Evolutionary conservation across 805 yeast genomes (phyloP).

Genomic region (Candida sakaeoensis): DNA sequence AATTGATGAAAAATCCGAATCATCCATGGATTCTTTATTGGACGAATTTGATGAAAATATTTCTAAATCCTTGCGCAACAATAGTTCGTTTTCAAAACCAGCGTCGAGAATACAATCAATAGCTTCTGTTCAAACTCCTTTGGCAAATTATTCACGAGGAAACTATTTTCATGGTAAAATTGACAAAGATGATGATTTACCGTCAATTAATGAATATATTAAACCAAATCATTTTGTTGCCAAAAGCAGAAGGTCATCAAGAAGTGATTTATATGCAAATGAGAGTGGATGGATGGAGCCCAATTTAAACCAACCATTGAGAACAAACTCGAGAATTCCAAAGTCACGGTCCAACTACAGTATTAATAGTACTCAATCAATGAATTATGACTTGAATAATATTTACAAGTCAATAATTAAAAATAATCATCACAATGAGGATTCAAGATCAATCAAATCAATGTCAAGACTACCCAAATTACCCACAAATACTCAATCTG

Average conservation of each 20-base stretch:
- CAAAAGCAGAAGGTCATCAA: conserved; percentile 35
- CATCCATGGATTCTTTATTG: conserved; percentile 38
- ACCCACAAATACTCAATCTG: conserved; percentile 8
- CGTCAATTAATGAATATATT: conserved; percentile 30
- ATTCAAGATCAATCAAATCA: conserved; percentile 14
- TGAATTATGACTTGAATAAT: conserved; percentile 20
- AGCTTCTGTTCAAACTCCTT: not conserved
- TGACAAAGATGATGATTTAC: conserved; percentile 20
- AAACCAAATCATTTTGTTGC: not conserved
- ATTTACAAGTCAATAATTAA: conserved; percentile 32
- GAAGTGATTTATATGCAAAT: conserved; percentile 39
- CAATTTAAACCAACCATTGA: conserved; percentile 1
- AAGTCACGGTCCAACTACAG: conserved; percentile 24
- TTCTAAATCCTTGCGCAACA: conserved; percentile 19
- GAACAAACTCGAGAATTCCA: conserved; percentile 6
- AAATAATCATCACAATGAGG: conserved; percentile 9
- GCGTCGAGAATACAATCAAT: conserved; percentile 20
- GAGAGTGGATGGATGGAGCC: conserved; percentile 57
- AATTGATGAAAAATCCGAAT: conserved; percentile 19
- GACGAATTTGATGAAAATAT: conserved; percentile 45
- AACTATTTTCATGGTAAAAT: conserved; percentile 8
- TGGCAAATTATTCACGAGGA: conserved; percentile 3
- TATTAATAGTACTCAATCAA: conserved; percentile 12
- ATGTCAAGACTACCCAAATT: conserved; percentile 16
- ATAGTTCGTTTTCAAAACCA: conserved; percentile 23